Base-by-base conservation (phyloP, 1,139 yeast species). In the Arxiozyma telluris region DNA sequence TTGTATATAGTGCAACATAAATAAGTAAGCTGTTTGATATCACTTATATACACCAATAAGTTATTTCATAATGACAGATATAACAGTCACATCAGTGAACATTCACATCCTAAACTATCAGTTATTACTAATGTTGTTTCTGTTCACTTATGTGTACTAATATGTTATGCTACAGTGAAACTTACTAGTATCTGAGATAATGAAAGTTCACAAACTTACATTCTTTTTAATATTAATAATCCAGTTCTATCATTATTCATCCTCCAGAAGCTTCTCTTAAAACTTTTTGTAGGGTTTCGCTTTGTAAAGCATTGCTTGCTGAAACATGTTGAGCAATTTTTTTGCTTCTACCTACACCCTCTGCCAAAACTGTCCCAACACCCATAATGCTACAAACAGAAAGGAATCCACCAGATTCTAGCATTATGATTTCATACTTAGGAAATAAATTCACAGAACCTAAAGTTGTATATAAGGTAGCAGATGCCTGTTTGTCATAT, bases 301-400 rank as follows among this genome's bases (percentile, higher is more conserved):
- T 27, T 3, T 49, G 30, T 27, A 53, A 42, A 5, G 55, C 55
- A n/a, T 46, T 22, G 21, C 38, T 20, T 1, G 55, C 50, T n/a
- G 55, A 50, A 2, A 50, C 50, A 27, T 58, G 58, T 42, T 61
- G 54, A 1, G 63, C 53, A n/a, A 54, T 50, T 49, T 55, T 60
- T 43, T 61, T 61, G 42, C 57, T 61, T 44, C 59, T 55, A 11
- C 62, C 62, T 22, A 11, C 22, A 38, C 63, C 62, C 49, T 54
- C 55, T 23, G 61, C 61, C 22, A 61, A 50, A 30, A 54, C 22
- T 22, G 50, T 44, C 5, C 54, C 56, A 22, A 49, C 46, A 4
- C 61, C 59, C 46, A 55, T 53, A 5, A 61, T n/a, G 15, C 50
- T 30, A 50, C 64, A 61, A 5, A 50, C 41, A 4, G 59, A 49